phyloP scores from a whole-genome alignment of 192 early-diverging fungal species.

The Coemansia sp. region DNA sequence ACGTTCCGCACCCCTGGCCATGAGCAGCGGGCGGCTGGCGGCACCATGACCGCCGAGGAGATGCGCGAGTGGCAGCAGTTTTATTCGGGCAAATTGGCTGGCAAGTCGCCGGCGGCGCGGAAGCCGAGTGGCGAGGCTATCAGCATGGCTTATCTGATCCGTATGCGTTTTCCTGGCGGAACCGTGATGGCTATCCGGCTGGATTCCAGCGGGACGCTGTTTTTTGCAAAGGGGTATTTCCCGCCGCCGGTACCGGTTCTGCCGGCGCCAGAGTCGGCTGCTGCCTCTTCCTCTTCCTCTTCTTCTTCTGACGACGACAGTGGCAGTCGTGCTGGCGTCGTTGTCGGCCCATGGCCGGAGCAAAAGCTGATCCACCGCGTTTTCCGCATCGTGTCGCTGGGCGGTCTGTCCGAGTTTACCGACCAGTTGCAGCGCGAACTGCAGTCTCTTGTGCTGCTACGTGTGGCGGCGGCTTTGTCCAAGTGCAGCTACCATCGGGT shows the following conservation, averaged over 20 bases:
- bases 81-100: not conserved
- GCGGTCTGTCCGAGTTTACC: constrained; percentile 26
- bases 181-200: constrained; percentile 45
- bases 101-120: not conserved
- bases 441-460: constrained; percentile 39
- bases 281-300: no score
- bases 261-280: not conserved
- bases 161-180: constrained; percentile 47
- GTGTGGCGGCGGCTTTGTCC: constrained; percentile 39
- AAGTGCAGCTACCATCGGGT: constrained; percentile 11
- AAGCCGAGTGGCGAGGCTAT: not conserved
- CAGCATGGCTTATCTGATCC: constrained; percentile 27
- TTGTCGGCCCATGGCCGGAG: constrained; percentile 10
- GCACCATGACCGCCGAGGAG: not conserved
- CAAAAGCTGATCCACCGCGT: constrained; percentile 39
- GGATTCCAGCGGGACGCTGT: constrained; percentile 20
- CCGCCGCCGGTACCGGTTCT: constrained; percentile 16
- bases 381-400: constrained; percentile 45
- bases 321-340: not conserved
- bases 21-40: not conserved
- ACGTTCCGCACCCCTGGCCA: constrained; percentile 16
- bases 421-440: constrained; percentile 49
- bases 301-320: no score
- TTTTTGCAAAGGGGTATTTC: constrained; percentile 41
- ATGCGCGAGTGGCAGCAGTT: constrained; percentile 7